Evolutionary conservation across 805 yeast species (phyloP).

Genomic region (Naumovozyma baii): DNA sequence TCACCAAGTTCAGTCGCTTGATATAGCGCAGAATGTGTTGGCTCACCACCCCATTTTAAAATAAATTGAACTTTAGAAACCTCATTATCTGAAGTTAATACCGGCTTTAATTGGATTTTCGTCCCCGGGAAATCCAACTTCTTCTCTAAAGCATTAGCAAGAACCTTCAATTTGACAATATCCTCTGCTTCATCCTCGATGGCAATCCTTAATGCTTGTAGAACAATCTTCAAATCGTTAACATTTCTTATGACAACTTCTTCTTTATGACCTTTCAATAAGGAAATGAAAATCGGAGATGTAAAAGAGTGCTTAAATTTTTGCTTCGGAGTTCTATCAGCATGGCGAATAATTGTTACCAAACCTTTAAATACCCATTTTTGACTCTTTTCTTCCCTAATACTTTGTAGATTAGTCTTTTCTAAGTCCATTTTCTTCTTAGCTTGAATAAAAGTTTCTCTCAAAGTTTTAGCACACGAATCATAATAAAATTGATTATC

Average conservation of each 20-base stretch:
- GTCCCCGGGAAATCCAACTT: slow-evolving; percentile 92
- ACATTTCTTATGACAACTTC: slow-evolving; percentile 92
- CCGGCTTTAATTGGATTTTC: slow-evolving; percentile 89
- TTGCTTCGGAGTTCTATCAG: slow-evolving; percentile 97
- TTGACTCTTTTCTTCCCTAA: slow-evolving; percentile 42
- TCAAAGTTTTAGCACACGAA: slow-evolving; percentile 63
- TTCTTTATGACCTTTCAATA: slow-evolving; percentile 88
- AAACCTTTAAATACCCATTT: slow-evolving; percentile 95
- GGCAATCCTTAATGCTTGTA: slow-evolving; percentile 77
- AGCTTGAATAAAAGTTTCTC: slow-evolving; percentile 63
- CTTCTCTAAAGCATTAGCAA: slow-evolving; percentile 77
- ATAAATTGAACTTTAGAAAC: slow-evolving; percentile 95
- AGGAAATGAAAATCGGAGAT: slow-evolving; percentile 73
- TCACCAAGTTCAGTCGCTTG: slow-evolving; percentile 95
- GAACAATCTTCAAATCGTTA: slow-evolving; percentile 73
- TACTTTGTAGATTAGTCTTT: slow-evolving; percentile 29
- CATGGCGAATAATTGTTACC: slow-evolving; percentile 88
- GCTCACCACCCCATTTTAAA: slow-evolving; percentile 98
- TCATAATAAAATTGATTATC: slow-evolving; percentile 84
- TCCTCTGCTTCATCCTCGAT: slow-evolving; percentile 75
- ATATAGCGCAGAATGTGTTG: slow-evolving; percentile 92
- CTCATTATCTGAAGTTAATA: slow-evolving; percentile 52
- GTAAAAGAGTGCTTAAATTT: slow-evolving; percentile 92
- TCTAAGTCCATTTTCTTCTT: slow-evolving; percentile 38
- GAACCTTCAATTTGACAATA: slow-evolving; percentile 58